A percentile compares a stretch with the other conserved stretches of the same genome.
Evolutionary conservation across 2,329 filamentous ascomycete species (phyloP).

Genomic region (Spiromastix sp.): DNA sequence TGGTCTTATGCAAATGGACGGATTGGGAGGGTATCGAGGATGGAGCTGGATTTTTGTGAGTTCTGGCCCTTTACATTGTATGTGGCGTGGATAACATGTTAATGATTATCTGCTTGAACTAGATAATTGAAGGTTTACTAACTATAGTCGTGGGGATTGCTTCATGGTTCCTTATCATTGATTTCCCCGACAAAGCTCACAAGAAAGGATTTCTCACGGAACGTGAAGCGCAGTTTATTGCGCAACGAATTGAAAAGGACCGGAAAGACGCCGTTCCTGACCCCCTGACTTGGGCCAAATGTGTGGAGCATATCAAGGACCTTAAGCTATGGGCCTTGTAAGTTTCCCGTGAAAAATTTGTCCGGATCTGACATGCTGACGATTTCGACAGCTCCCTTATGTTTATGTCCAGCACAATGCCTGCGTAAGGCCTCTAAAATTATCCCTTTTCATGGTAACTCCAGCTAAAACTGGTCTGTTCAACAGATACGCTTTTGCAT

Average conservation of each 20-base stretch:
- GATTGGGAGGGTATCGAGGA: no score
- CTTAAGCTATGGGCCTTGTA: slow-evolving; percentile 29
- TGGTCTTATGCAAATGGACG: slow-evolving; percentile 22
- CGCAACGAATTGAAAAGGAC: slow-evolving; percentile 26
- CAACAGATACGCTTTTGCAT: slow-evolving; percentile 26
- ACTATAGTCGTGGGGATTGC: slow-evolving; percentile 21
- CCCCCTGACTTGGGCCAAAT: slow-evolving; percentile 14
- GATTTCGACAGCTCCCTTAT: slow-evolving; percentile 20
- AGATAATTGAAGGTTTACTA: slow-evolving; percentile 20
- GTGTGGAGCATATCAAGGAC: slow-evolving; percentile 21
- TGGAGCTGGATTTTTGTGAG: slow-evolving; percentile 25
- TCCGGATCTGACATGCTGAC: slow-evolving; percentile 25
- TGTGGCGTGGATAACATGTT: not conserved
- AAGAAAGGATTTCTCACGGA: slow-evolving; percentile 18
- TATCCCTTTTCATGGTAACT: no score
- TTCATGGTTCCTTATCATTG: slow-evolving; percentile 30
- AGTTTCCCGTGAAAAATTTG: no score
- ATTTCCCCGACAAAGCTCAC: slow-evolving; percentile 24
- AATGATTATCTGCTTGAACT: slow-evolving; percentile 18
- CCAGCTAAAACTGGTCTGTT: no score
- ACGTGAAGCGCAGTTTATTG: slow-evolving; percentile 19
- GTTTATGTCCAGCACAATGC: no score
- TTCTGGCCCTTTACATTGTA: not conserved
- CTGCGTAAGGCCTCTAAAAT: no score
- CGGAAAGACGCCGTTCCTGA: slow-evolving; percentile 24